Evolutionary conservation across 345 rosid genomes (phyloP), one percentile per base, ranked within the genome.

Genomic region (Garcia nutans): DNA sequence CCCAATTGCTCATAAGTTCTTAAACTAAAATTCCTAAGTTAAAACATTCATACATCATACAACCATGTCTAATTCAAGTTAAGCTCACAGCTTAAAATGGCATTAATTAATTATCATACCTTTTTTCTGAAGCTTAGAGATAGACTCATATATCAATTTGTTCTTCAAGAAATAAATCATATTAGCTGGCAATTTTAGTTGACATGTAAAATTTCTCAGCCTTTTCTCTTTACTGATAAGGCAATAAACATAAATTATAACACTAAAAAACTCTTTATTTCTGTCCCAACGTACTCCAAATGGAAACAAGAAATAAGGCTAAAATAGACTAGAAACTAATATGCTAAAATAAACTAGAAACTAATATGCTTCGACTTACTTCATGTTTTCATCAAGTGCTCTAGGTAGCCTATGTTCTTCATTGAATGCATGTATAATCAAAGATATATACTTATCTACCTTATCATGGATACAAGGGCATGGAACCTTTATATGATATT

Each of bases 321-420:
- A n/a, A n/a, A n/a, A n/a, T n/a, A n/a, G n/a, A n/a, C n/a, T n/a
- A n/a, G n/a, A n/a, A n/a, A n/a, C n/a, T n/a, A n/a, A n/a, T n/a
- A n/a, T n/a, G n/a, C n/a, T n/a, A n/a, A n/a, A n/a, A n/a, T n/a
- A 41, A 10, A 56, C 23, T 55, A 49, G 11, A n/a, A 67, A 55
- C 47, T 37, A 44, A 56, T 62, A 68, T 45, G 57, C 13, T 65
- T 47, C 1, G 76, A 87, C 92, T 74, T 85, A 96, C 98, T 83
- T 88, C 87, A 96, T 86, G 24, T 96, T 88, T 86, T 95, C 99
- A 77, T 86, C 89, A 65, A 95, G 93, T 54, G 97, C 94, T 49
- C 82, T 88, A 74, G 97, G 98, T 81, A 95, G 99, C 73, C 99
- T 90, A 73, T 85, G 86, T 84, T 93, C 98, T 81, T 95, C 99